Evolutionary conservation across 2,329 filamentous ascomycete species (phyloP).

Genomic region (Colletotrichum sp.): DNA sequence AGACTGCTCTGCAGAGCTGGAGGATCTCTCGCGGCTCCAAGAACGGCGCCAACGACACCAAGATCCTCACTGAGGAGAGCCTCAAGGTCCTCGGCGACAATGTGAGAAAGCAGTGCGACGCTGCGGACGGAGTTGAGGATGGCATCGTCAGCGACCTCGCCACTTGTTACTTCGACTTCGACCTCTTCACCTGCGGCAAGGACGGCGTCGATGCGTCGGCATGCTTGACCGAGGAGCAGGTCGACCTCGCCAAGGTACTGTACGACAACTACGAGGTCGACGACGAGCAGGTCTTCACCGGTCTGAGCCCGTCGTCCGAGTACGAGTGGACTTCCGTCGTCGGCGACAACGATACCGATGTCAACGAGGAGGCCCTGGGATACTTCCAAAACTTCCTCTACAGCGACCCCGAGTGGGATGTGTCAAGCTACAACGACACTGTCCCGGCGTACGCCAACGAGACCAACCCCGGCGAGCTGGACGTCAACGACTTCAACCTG

Average conservation of each 20-base stretch:
- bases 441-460: slow-evolving; percentile 27
- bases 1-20: slow-evolving; percentile 47
- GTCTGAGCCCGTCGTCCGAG: slow-evolving; percentile 53
- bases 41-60: slow-evolving; percentile 48
- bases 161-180: slow-evolving; percentile 49
- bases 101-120: slow-evolving; percentile 56
- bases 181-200: slow-evolving; percentile 41
- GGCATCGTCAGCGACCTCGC: slow-evolving; percentile 53
- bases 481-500: slow-evolving; percentile 42
- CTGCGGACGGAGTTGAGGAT: slow-evolving; percentile 52
- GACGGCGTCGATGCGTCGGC: slow-evolving; percentile 26
- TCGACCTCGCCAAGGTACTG: slow-evolving; percentile 34
- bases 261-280: slow-evolving; percentile 30
- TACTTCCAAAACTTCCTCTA: slow-evolving; percentile 41
- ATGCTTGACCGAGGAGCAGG: slow-evolving; percentile 48
- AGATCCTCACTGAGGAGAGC: slow-evolving; percentile 46
- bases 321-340: slow-evolving; percentile 33
- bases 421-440: slow-evolving; percentile 37
- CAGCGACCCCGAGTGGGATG: slow-evolving; percentile 35
- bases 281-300: slow-evolving; percentile 38
- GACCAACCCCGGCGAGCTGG: slow-evolving; percentile 40
- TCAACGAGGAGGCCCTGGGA: slow-evolving; percentile 37
- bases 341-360: slow-evolving; percentile 35
- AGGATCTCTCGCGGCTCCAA: slow-evolving; percentile 50
- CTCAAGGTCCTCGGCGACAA: slow-evolving; percentile 49